These are phyloP conservation scores for Sphagnurus paluster DNA, from an alignment of 1,284 basidiomycete species.

Conservation along the genomic window DNA sequence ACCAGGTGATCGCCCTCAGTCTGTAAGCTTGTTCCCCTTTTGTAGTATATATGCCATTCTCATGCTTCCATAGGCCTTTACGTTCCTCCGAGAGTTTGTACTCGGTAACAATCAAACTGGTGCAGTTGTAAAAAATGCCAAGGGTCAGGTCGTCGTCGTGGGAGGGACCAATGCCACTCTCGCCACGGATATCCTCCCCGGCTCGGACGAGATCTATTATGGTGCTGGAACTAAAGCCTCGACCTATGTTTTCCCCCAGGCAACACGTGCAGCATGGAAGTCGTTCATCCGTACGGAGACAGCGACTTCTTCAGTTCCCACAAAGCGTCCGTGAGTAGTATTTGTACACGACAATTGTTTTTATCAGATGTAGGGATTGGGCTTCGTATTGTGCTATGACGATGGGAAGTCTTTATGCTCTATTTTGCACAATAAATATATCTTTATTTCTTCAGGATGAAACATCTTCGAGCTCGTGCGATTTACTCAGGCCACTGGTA, in stretches of 20 bases:
- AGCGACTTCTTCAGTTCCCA: constrained; percentile 17
- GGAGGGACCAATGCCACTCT: constrained; percentile 53
- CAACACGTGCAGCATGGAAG: constrained; percentile 59
- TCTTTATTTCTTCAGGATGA: too few relatives aligned
- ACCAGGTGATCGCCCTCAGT: constrained; percentile 45
- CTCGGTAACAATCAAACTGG: constrained; percentile 56
- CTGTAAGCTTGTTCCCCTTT: constrained; percentile 38
- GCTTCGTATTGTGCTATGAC: too few relatives aligned
- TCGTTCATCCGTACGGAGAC: constrained; percentile 36
- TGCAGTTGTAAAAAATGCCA: constrained; percentile 35
- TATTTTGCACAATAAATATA: too few relatives aligned
- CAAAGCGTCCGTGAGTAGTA: constrained; percentile 7
- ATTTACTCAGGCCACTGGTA: too few relatives aligned
- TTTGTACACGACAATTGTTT: too few relatives aligned
- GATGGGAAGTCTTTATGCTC: too few relatives aligned
- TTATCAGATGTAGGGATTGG: too few relatives aligned
- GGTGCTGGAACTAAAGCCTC: constrained; percentile 48
- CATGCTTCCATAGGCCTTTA: constrained; percentile 42
- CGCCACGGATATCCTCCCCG: constrained; percentile 45
- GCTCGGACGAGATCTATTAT: constrained; percentile 52
- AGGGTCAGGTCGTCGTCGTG: constrained; percentile 38
- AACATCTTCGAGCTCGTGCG: too few relatives aligned
- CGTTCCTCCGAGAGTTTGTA: constrained; percentile 59
- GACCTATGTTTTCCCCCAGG: constrained; percentile 50
- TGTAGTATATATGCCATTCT: not conserved